A percentile compares a stretch with the other conserved stretches of the same genome.
These are phyloP conservation scores for Fraxinus anomala DNA, from an alignment of 257 asterid species.

Conservation along the genomic window DNA sequence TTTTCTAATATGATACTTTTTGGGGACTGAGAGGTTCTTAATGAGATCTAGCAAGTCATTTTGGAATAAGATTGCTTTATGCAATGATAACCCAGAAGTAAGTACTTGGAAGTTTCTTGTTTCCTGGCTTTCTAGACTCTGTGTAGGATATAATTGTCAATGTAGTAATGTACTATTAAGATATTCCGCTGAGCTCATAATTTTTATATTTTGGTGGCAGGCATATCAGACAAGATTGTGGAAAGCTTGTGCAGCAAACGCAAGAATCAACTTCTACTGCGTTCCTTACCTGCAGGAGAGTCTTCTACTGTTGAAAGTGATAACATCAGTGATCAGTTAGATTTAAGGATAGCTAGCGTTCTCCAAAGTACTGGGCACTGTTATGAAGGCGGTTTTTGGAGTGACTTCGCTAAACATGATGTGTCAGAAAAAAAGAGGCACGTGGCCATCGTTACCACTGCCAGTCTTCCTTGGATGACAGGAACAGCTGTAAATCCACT, in stretches of 20 bases:
- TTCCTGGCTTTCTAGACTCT: neutral
- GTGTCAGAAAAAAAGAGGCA: conserved; percentile 69
- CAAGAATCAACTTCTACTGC: conserved; percentile 58
- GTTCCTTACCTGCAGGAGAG: conserved; percentile 69
- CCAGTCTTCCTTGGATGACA: conserved; percentile 99
- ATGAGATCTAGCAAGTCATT: conserved; percentile 1
- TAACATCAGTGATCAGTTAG: conserved; percentile 68
- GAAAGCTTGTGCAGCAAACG: conserved; percentile 90
- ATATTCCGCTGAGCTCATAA: conserved; percentile 21
- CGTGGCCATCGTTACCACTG: conserved; percentile 96
- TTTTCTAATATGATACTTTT: neutral
- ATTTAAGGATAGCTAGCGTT: conserved; percentile 90
- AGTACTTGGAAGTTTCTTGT: neutral
- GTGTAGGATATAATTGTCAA: neutral
- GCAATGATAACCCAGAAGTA: neutral
- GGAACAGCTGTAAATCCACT: conserved; percentile 98
- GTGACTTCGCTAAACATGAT: conserved; percentile 55
- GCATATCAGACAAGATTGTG: conserved; percentile 86
- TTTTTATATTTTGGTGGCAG: conserved; percentile 46
- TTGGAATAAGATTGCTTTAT: neutral
- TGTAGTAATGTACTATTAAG: conserved; percentile 1
- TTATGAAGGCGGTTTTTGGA: conserved; percentile 91
- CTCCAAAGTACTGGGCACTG: conserved; percentile 90
- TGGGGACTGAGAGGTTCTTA: neutral
- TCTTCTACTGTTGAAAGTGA: conserved; percentile 69